Base-by-base conservation (phyloP, 75 land plant species). In the Cunninghamia lanceolata region DNA sequence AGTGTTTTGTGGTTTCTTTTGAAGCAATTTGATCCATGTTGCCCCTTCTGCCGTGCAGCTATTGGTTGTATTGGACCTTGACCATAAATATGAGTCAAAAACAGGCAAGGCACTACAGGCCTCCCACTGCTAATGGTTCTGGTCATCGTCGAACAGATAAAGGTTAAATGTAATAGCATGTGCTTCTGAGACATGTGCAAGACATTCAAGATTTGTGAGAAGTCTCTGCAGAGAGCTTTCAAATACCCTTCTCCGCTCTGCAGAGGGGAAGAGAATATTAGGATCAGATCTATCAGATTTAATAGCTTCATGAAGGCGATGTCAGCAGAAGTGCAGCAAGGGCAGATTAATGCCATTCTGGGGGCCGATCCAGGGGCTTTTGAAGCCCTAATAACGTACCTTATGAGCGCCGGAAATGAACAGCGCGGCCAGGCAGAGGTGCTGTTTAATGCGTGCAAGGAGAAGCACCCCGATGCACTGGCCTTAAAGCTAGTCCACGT, bases 361-460 rank as follows among this genome's bases (percentile, higher is more conserved):
- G 95, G 95, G 28, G 85, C 92, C 63, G 95, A 94, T 63, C 88
- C 91, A 19, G 91, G 93, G 70, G 94, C 94, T 0, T 94, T 96
- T 85, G 98, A 96, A 68, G 87, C 97, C 50, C 94, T 97, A 28
- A 86, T 95, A 82, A 89, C 91, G 9, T 95, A 93, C 77, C 96
- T 97, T 28, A 94, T 95, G 97, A 93, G 96, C 84, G 75, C 97
- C 15, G 87, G 90, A 83, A 96, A 96, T 90, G 95, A 95, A 86
- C 92, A 91, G 86, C 93, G 98, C 0, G 92, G 95, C 32, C 93
- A 91, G 63, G 97, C 99, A 38, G 99, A 95, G 87, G 46, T 90
- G 68, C 88, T 97, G 54, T 97, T 91, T 89, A 95, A 97, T 77
- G 85, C 89, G 74, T 91, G 94, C 91, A 94, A 93, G 83, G 88